Percentiles rank a stretch among this genome's conserved stretches.
phyloP scores from a whole-genome alignment of 2,329 filamentous ascomycete species.

The Diaporthe sp. region DNA sequence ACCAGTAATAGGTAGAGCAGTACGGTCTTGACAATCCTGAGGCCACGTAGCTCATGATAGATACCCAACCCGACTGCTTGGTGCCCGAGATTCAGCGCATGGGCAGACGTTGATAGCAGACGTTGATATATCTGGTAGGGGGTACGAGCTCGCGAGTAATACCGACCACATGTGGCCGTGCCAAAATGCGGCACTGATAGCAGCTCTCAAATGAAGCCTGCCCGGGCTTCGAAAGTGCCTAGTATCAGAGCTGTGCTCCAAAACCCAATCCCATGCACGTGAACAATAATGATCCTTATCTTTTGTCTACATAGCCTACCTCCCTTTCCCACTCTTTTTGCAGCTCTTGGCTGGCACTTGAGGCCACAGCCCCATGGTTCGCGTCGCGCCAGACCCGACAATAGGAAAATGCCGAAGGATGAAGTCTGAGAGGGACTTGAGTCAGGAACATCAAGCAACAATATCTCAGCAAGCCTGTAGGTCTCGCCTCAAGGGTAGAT shows the following conservation, averaged over 20 bases:
- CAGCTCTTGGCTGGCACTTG: background rate
- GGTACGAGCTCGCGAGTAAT: background rate
- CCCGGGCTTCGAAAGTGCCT: too few relatives aligned
- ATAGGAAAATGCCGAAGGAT: too few relatives aligned
- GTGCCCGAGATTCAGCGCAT: background rate
- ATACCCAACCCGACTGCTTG: too few relatives aligned
- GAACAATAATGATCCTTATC: background rate
- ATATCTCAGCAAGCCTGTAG: background rate
- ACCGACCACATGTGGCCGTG: background rate
- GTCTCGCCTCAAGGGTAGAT: background rate
- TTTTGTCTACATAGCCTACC: background rate
- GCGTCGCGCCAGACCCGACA: too few relatives aligned
- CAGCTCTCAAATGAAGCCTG: too few relatives aligned
- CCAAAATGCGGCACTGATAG: too few relatives aligned
- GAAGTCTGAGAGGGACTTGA: background rate
- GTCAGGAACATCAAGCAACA: background rate
- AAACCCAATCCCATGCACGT: background rate
- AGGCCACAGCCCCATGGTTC: background rate
- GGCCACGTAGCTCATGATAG: background rate
- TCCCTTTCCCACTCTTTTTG: background rate
- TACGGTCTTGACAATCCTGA: background rate
- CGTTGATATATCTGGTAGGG: too few relatives aligned
- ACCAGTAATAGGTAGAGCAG: background rate
- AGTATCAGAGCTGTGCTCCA: background rate
- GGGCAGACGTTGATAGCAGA: too few relatives aligned